A percentile compares a stretch with the other conserved stretches of the same genome.
Conservation (phyloP, 345 rosid species). For the Mangifera indica region DNA sequence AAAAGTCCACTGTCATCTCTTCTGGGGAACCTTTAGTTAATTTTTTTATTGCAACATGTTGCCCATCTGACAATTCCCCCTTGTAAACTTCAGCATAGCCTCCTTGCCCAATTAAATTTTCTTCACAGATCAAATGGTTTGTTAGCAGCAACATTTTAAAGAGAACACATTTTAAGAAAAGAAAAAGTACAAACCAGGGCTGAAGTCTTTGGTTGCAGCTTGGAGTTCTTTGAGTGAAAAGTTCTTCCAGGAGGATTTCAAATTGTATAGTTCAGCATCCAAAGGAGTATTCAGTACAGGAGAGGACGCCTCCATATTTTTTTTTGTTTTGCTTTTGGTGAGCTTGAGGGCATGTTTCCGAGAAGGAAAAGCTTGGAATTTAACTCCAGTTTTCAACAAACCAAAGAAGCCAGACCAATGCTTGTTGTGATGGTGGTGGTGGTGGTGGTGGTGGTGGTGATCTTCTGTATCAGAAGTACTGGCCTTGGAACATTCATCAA, state of each 20-base stretch:
- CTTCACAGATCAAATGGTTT: constrained; percentile 31
- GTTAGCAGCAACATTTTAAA: constrained; percentile 6
- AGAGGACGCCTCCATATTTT: constrained; percentile 54
- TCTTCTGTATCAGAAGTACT: constrained; percentile 60
- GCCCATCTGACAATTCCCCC: constrained; percentile 63
- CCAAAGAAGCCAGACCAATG: constrained; percentile 59
- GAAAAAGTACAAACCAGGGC: constrained; percentile 50
- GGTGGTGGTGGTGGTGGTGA: constrained; percentile 19
- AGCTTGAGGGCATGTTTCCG: constrained; percentile 46
- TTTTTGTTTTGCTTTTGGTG: constrained; percentile 62
- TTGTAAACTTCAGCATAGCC: constrained; percentile 90
- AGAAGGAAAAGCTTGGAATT: constrained; percentile 47
- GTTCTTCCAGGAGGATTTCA: constrained; percentile 78
- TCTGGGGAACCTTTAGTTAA: constrained; percentile 75
- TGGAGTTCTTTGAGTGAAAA: constrained; percentile 61
- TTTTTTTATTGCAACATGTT: constrained; percentile 66
- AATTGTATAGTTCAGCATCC: constrained; percentile 57
- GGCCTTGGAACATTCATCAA: constrained; percentile 42
- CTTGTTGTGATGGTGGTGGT: constrained; percentile 7
- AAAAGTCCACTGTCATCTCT: constrained; percentile 79
- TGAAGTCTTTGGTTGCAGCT: constrained; percentile 68
- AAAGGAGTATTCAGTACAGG: constrained; percentile 41
- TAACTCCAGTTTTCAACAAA: constrained; percentile 49
- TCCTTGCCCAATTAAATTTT: constrained; percentile 83
- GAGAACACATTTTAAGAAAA: not conserved